These are phyloP conservation scores for Didymellaceae sp. DNA, from an alignment of 2,329 filamentous ascomycete species.

Conservation along the genomic window DNA sequence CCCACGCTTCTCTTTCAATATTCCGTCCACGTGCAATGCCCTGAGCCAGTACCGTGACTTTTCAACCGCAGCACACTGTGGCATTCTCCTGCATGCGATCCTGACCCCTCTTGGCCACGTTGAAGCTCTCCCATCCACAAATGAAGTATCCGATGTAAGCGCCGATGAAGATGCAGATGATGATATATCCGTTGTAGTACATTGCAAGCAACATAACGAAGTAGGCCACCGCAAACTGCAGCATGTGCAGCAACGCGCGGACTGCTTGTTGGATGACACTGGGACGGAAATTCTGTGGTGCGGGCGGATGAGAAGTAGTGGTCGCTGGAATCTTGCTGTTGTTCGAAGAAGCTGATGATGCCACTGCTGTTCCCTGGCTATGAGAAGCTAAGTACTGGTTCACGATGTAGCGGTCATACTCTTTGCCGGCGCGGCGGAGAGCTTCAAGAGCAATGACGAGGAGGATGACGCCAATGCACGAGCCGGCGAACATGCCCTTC, in stretches of 20 bases:
- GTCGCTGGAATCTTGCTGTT: conserved; percentile 22
- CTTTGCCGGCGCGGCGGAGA: conserved; percentile 72
- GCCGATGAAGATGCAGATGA: conserved; percentile 54
- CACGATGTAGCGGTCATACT: conserved; percentile 74
- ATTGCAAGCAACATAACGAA: conserved; percentile 77
- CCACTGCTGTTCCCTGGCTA: not conserved
- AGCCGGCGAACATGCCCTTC: conserved; percentile 75
- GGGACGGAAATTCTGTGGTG: conserved; percentile 54
- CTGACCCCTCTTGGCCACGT: conserved; percentile 27
- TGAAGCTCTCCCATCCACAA: conserved; percentile 47
- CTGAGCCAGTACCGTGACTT: not conserved
- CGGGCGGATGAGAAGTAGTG: conserved; percentile 1
- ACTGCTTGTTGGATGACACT: conserved; percentile 71
- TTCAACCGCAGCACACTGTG: conserved; percentile 46
- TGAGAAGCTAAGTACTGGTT: conserved; percentile 54
- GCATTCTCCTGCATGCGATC: conserved; percentile 45
- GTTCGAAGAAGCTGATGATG: conserved; percentile 26
- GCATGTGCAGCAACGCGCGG: conserved; percentile 72
- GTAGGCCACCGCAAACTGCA: conserved; percentile 79
- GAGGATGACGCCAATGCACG: conserved; percentile 78
- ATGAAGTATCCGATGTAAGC: conserved; percentile 46
- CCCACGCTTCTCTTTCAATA: not conserved
- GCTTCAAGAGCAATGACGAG: conserved; percentile 76
- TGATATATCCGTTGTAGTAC: conserved; percentile 75
- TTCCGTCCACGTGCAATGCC: not conserved